phyloP scores from a whole-genome alignment of 1,284 basidiomycete genomes.

The Sporisorium sorghi region DNA sequence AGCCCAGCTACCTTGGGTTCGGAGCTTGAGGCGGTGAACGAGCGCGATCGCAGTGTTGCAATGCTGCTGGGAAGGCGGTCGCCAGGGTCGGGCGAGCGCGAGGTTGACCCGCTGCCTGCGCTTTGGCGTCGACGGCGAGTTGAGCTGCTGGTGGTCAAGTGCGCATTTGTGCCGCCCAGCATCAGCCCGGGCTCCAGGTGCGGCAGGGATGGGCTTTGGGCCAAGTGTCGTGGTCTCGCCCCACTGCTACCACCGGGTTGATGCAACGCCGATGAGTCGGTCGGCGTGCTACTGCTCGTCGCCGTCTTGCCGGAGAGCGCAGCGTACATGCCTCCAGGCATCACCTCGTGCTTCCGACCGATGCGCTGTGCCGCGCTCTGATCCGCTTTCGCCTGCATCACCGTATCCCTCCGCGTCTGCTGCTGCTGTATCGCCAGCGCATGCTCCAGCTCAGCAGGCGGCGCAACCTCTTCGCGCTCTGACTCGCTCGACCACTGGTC shows the following conservation, averaged over 20 bases:
- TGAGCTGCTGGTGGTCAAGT: not conserved
- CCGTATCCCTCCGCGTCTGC: constrained; percentile 21
- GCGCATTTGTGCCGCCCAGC: constrained; percentile 8
- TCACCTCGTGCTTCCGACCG: constrained; percentile 7
- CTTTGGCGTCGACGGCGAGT: constrained; percentile 9
- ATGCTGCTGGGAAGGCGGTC: not conserved
- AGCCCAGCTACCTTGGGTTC: not conserved
- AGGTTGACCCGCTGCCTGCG: constrained; percentile 7
- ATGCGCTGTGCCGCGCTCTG: not conserved
- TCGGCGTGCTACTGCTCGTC: not conserved
- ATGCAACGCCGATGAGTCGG: not conserved
- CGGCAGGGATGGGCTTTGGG: constrained; percentile 6
- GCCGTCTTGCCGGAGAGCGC: constrained; percentile 22
- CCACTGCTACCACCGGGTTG: no score
- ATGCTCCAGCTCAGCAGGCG: constrained; percentile 19
- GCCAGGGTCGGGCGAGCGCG: constrained; percentile 11
- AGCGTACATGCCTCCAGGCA: constrained; percentile 28
- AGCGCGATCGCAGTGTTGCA: constrained; percentile 14
- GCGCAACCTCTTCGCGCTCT: constrained; percentile 41
- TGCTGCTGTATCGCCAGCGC: constrained; percentile 4
- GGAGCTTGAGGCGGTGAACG: constrained; percentile 14
- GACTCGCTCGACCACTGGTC: constrained; percentile 56
- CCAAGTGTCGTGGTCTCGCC: constrained; percentile 1
- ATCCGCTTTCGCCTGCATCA: constrained; percentile 25
- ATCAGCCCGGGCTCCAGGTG: constrained; percentile 29